Conservation (phyloP, 106 monocot genomes). For the Cymbidium sinense region DNA sequence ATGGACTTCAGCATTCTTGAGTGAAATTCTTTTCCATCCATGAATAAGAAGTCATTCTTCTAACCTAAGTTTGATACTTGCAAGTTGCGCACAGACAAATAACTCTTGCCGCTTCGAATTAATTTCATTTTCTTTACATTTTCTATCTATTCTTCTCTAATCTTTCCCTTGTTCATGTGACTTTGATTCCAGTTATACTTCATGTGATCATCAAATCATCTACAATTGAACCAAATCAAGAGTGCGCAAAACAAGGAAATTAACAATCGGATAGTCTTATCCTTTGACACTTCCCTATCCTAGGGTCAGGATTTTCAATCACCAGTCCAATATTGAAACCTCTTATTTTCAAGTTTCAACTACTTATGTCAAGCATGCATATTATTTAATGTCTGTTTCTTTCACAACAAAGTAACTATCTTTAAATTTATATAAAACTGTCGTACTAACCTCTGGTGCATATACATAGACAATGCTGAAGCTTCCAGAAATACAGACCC, state of each 20-base stretch:
- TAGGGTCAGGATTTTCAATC: background rate
- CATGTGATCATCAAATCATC: background rate
- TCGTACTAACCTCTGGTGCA: conserved; percentile 80
- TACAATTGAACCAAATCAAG: background rate
- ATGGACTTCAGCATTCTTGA: no score
- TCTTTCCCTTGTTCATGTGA: no score
- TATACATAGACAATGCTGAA: conserved; percentile 78
- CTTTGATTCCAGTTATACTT: background rate
- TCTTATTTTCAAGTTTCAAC: no score
- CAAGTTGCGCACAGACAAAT: no score
- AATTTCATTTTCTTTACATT: no score
- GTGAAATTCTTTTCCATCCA: no score
- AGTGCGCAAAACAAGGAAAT: background rate
- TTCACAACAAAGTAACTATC: background rate
- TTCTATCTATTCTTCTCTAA: no score
- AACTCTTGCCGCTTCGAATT: no score
- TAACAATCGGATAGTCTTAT: background rate
- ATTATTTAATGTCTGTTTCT: background rate
- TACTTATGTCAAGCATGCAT: background rate
- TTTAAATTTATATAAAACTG: background rate
- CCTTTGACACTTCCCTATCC: background rate
- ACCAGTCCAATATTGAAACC: background rate
- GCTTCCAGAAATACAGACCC: conserved; percentile 73
- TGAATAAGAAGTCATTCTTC: no score
- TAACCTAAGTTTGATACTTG: no score